Conservation (phyloP, 768 basidiomycete genomes). For the Lactifluus pinguis region DNA sequence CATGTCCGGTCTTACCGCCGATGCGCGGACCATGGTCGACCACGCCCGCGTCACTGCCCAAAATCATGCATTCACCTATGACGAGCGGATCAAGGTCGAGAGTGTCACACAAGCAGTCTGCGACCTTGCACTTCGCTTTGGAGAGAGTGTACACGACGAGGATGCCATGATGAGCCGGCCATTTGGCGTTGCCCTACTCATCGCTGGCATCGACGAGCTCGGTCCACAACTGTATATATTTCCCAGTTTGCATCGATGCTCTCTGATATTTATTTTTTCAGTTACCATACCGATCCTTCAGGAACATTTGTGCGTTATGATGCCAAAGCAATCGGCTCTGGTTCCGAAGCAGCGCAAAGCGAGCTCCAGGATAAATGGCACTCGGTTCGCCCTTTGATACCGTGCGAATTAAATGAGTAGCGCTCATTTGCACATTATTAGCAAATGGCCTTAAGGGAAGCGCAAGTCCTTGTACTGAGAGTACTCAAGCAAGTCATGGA, state of each 20-base stretch:
- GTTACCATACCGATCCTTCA: constrained; percentile 97
- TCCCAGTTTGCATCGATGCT: background rate
- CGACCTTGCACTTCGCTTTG: constrained; percentile 92
- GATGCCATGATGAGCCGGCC: constrained; percentile 99
- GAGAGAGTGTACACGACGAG: constrained; percentile 98
- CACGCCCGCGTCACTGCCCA: constrained; percentile 95
- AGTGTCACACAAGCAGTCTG: constrained; percentile 97
- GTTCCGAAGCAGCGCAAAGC: constrained; percentile 94
- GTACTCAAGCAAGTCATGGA: constrained; percentile 99
- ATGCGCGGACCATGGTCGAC: constrained; percentile 99
- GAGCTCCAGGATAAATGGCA: constrained; percentile 97
- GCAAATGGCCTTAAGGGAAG: constrained; percentile 89
- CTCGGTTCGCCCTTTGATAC: constrained; percentile 45
- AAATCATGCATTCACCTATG: constrained; percentile 93
- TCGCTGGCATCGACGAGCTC: constrained; percentile 94
- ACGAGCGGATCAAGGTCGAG: constrained; percentile 95
- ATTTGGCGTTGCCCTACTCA: constrained; percentile 94
- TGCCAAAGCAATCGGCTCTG: constrained; percentile 97
- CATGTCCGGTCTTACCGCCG: constrained; percentile 95
- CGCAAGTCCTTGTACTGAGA: constrained; percentile 74
- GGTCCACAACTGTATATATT: constrained; percentile 89
- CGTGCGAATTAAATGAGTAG: background rate
- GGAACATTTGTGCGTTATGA: constrained; percentile 96
- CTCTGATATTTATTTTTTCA: constrained; percentile 27
- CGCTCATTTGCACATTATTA: constrained; percentile 27